These are phyloP conservation scores for Sphagnum fallax DNA, from an alignment of 228 moss, liverwort and hornwort genomes.

Conservation along the genomic window DNA sequence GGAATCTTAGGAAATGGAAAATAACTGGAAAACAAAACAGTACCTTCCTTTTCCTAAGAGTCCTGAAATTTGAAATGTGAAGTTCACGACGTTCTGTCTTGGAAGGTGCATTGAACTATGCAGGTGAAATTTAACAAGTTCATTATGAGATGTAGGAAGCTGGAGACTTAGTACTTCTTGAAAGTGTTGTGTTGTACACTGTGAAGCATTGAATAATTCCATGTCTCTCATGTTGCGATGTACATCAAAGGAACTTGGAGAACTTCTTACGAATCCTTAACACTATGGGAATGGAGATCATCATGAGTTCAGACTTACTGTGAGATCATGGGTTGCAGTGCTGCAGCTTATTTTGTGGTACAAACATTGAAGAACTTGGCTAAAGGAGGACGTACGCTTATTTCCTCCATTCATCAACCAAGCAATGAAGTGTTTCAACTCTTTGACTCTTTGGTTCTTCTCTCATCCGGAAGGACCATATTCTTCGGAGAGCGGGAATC, in stretches of 20 bases:
- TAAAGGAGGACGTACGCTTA: conserved; percentile 12
- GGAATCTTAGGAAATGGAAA: no score
- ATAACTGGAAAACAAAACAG: no score
- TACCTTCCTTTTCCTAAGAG: no score
- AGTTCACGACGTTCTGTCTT: no score
- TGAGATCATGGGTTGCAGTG: neutral
- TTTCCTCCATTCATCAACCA: conserved; percentile 49
- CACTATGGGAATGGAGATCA: neutral
- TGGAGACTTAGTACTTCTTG: no score
- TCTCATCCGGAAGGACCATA: conserved; percentile 4
- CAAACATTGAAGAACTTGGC: conserved; percentile 9
- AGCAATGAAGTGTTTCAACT: conserved; percentile 24
- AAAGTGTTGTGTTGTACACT: no score
- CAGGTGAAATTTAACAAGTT: no score
- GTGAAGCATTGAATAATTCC: no score
- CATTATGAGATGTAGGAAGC: no score
- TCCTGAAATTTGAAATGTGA: no score
- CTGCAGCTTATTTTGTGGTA: conserved; percentile 3
- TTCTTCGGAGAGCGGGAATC: conserved; percentile 3
- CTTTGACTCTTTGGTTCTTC: conserved; percentile 6
- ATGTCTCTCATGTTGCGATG: conserved; percentile 10
- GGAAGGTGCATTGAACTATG: no score
- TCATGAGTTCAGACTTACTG: neutral
- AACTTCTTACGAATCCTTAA: neutral
- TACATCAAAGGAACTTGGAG: conserved; percentile 16